Conservation (phyloP, 208 protist genomes). For the Wallacemonas rigidus region DNA sequence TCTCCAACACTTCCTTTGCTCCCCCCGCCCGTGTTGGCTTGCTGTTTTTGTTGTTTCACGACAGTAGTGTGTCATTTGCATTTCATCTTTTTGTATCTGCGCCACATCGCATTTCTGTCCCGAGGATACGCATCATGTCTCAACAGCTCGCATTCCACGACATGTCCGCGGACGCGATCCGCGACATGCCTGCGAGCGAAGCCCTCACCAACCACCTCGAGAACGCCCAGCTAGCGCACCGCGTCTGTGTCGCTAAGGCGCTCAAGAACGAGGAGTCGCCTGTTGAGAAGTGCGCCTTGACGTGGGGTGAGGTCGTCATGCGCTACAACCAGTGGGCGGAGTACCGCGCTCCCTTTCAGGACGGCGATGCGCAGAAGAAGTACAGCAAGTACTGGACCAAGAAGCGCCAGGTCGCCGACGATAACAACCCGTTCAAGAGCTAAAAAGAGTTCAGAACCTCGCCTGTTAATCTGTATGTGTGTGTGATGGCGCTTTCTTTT, state of each 20-base stretch:
- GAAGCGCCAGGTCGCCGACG: slow-evolving; percentile 73
- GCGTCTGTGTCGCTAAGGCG: slow-evolving; percentile 86
- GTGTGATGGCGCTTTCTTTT: background rate
- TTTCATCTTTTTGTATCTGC: no score
- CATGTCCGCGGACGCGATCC: slow-evolving; percentile 76
- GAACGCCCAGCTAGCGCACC: slow-evolving; percentile 89
- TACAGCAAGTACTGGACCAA: slow-evolving; percentile 90
- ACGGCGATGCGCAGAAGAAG: slow-evolving; percentile 59
- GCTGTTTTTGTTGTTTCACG: background rate
- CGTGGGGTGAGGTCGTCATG: slow-evolving; percentile 88
- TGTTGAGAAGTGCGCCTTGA: slow-evolving; percentile 87
- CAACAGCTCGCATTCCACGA: slow-evolving; percentile 74
- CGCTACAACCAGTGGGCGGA: slow-evolving; percentile 88
- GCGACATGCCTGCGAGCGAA: slow-evolving; percentile 76
- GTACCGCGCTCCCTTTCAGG: slow-evolving; percentile 86
- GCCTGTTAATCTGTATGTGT: background rate
- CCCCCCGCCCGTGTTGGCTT: background rate
- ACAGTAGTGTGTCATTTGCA: background rate
- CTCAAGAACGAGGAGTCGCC: slow-evolving; percentile 66
- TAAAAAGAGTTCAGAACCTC: background rate
- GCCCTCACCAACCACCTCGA: slow-evolving; percentile 86
- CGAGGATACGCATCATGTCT: slow-evolving; percentile 29
- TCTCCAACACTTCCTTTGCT: background rate
- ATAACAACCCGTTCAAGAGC: slow-evolving; percentile 48
- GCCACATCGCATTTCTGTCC: background rate